Base-by-base conservation (phyloP, 768 basidiomycete species). In the Lactifluus subvellereus region DNA sequence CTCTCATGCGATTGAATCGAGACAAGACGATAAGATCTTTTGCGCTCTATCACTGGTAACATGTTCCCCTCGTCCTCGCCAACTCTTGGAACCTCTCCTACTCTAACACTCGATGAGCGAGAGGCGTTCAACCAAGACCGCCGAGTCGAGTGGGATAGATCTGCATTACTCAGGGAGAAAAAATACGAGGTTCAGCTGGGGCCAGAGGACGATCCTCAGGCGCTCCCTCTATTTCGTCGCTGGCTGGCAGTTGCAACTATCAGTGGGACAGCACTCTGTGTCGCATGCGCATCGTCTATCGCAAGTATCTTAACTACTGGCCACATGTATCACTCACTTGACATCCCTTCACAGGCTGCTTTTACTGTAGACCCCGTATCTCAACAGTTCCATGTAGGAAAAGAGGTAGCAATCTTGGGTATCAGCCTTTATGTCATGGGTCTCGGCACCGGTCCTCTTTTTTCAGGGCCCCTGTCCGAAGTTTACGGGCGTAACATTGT, bases 401-500 rank as follows among this genome's bases (percentile, higher is more conserved):
- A 62, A 10, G 77, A 78, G 57, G 77, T 82, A 16, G 73, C 77
- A 6, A 78, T 74, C 30, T 71, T 80, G n/a, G 68, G 68, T 33
- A 71, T 81, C 35, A 75, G 74, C 11, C 62, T 80, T 2, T 80
- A 78, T 67, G 74, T 74, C 30, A 33, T 66, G 32, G 76, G 74
- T 9, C 59, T 73, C 1, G 73, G 74, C 32, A 40, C 68, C 11
- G 72, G 73, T 2, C 75, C 74, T 11, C 64, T 72, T 20, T 20
- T 71, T 16, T 64, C 69, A 11, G 77, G 75, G 4, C 77, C 78
- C 1, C 74, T 74, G 18, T 83, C 74, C 54, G 78, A 79, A 67
- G 67, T 88, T 14, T 83, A 84, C 68, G 89, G 91, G 2, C 77
- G 86, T 49, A 84, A 82, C 59, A 72, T 79, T 51, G 80, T 91